These are phyloP conservation scores for Leishmania gerbilli DNA, from an alignment of 208 protist species.

Conservation along the genomic window DNA sequence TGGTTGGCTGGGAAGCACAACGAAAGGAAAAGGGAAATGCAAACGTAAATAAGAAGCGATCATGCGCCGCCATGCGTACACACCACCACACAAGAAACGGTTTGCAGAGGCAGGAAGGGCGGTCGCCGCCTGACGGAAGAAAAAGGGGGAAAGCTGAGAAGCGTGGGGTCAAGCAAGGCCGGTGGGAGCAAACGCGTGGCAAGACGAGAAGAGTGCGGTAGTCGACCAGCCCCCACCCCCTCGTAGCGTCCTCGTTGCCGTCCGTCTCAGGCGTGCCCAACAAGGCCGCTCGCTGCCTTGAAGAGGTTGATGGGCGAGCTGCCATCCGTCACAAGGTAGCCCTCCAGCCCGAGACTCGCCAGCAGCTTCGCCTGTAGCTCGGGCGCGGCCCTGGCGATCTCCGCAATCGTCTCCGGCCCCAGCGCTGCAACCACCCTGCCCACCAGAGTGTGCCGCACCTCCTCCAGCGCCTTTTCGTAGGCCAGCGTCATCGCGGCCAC, in stretches of 20 bases:
- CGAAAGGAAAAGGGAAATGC: neutral
- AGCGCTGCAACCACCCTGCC: conserved; percentile 56
- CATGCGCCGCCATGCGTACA: neutral
- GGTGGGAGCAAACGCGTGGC: neutral
- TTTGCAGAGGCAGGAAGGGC: neutral
- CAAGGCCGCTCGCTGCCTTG: conserved; percentile 76
- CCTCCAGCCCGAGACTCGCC: conserved; percentile 74
- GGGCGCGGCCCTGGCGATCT: conserved; percentile 83
- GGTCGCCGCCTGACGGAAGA: neutral
- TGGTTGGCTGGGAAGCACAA: neutral
- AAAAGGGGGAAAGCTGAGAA: neutral
- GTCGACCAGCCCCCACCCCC: no score
- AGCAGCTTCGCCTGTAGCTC: conserved; percentile 85
- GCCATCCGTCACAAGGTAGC: conserved; percentile 94
- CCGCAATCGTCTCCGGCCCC: conserved; percentile 71
- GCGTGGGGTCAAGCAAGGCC: neutral
- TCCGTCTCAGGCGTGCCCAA: conserved; percentile 5
- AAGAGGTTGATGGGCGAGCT: conserved; percentile 93
- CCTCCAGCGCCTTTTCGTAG: conserved; percentile 36
- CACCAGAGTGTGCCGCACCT: conserved; percentile 57
- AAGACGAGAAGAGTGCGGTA: neutral
- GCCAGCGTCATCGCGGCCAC: conserved; percentile 34
- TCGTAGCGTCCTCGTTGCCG: no score
- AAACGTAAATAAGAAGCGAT: neutral
- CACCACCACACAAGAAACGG: neutral